Base-by-base conservation (phyloP, 1,139 yeast species). In the Scheffersomyces stambukii region DNA sequence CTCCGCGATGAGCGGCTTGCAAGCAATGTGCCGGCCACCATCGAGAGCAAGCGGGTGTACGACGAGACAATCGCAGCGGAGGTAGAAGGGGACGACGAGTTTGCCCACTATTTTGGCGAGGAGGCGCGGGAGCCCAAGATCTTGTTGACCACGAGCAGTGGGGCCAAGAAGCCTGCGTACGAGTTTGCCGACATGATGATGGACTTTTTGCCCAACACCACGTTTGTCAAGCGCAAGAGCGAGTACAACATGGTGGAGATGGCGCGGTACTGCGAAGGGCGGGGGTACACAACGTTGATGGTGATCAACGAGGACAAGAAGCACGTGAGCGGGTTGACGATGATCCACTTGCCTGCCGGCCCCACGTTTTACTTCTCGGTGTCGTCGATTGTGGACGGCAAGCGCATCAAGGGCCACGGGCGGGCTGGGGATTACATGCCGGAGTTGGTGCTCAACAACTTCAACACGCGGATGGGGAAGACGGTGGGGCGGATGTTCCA, bases 281-380 rank as follows among this genome's bases (percentile, higher is more conserved):
- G 98, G 47, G 91, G 80, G 16, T 93, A 72, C 60, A 88, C 96
- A 0, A 95, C 89, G 50, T 64, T 91, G 44, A 65, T 91, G 22
- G 88, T 91, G 29, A 77, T 91, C 39, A 91, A 91, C 56, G 98
- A 91, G 60, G 96, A 86, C 59, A 88, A 88, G 56, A 91, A 91
- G 56, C 73, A 71, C 41, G 94, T 91, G 27, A 89, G 84, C 29
- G 98, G 98, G 4, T 59, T 93, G 36, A 86, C 97, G 1, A 82
- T 93, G 49, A 81, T 91, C 38, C 96, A 89, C 60, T 68, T 91
- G 38, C 98, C 98, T 5, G 84, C 71, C 28, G 98, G 98, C 0
- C 98, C 98, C 19, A 81, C 96, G 0, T 86, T 86, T 50, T 89
- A 91, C 59, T 91, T 91, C 48, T 80, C 91, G 12, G 64, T 91